These are phyloP conservation scores for Podospora tetraspora DNA, from an alignment of 495 filamentous ascomycete species.

Conservation along the genomic window DNA sequence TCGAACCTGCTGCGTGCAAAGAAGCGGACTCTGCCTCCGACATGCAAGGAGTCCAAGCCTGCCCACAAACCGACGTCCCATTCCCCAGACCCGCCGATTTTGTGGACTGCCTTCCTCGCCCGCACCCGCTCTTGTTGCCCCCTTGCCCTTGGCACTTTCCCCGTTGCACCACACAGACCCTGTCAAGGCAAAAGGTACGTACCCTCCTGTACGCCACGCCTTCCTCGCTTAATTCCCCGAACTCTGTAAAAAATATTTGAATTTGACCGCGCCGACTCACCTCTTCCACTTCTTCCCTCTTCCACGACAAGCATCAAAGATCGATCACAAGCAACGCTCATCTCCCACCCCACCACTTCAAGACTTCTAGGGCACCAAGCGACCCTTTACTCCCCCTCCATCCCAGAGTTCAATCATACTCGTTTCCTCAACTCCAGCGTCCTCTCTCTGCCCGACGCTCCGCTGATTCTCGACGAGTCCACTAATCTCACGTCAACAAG, in stretches of 20 bases:
- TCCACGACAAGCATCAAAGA: slow-evolving; percentile 43
- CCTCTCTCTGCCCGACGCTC: slow-evolving; percentile 25
- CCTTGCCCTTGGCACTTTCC: slow-evolving; percentile 14
- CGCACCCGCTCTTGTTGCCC: slow-evolving; percentile 10
- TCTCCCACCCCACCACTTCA: slow-evolving; percentile 35
- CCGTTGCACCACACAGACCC: slow-evolving; percentile 18
- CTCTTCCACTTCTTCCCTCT: slow-evolving; percentile 40
- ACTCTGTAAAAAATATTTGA: slow-evolving; percentile 46
- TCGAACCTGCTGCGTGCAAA: not conserved
- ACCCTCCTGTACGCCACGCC: slow-evolving; percentile 28
- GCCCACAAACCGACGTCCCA: not conserved
- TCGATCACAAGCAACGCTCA: slow-evolving; percentile 40
- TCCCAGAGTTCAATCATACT: slow-evolving; percentile 49
- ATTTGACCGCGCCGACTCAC: slow-evolving; percentile 35
- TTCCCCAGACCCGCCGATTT: slow-evolving; percentile 7
- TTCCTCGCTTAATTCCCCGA: slow-evolving; percentile 35
- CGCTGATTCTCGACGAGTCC: slow-evolving; percentile 31
- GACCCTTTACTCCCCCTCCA: slow-evolving; percentile 68
- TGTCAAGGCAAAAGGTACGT: slow-evolving; percentile 23
- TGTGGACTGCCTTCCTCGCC: slow-evolving; percentile 11
- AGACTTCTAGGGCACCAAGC: slow-evolving; percentile 81
- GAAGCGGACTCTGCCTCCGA: not conserved
- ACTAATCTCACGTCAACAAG: slow-evolving; percentile 28
- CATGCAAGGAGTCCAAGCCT: not conserved
- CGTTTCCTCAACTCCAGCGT: slow-evolving; percentile 37